These are phyloP conservation scores for Fraxinus dipetala DNA, from an alignment of 305 asterid species.

Conservation along the genomic window DNA sequence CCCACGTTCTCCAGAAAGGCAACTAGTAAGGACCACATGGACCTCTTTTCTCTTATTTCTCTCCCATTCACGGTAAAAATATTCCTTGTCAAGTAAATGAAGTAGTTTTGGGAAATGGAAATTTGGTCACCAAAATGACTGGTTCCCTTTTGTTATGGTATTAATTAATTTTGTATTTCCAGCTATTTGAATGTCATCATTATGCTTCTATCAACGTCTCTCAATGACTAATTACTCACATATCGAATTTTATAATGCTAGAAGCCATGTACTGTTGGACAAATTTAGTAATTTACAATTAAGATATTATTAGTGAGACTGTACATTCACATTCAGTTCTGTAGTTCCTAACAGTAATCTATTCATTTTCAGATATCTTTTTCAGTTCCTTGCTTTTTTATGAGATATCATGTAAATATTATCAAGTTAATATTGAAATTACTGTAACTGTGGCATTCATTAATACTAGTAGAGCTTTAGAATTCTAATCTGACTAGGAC, in stretches of 20 bases:
- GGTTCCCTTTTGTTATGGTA: background rate
- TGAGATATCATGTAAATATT: background rate
- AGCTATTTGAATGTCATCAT: background rate
- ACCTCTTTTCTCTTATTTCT: background rate
- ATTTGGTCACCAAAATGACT: background rate
- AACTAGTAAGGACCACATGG: slow-evolving; percentile 60
- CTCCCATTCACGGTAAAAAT: background rate
- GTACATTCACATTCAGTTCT: background rate
- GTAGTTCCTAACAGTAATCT: background rate
- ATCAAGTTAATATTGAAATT: background rate
- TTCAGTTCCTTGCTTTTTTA: background rate
- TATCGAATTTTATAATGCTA: background rate
- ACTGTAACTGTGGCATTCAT: background rate
- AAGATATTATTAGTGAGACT: background rate
- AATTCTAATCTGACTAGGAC: background rate
- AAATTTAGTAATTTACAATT: background rate
- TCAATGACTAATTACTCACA: slow-evolving; percentile 5
- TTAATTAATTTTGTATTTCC: background rate
- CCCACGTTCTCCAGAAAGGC: slow-evolving; percentile 80
- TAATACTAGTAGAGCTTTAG: background rate
- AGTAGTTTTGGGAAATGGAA: background rate
- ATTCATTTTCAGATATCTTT: background rate
- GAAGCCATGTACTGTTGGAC: background rate
- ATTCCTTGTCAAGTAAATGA: background rate
- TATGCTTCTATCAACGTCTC: background rate